Base-by-base conservation (phyloP, 441 rosid species). In the Corymbia citriodora region DNA sequence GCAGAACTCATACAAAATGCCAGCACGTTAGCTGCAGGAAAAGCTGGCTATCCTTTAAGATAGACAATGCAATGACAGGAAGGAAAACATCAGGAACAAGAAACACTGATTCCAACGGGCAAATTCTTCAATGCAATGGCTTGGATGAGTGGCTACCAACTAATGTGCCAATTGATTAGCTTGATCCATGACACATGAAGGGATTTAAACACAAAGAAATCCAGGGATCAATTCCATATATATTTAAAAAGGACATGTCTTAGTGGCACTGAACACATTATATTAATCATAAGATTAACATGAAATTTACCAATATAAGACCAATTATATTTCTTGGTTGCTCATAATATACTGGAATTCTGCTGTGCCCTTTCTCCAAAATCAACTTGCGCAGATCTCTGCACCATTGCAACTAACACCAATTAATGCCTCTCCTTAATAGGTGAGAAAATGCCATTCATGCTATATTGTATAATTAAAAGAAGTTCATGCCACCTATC, bases 271-370 rank as follows among this genome's bases (percentile, higher is more conserved):
- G 52, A 19, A 74, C 52, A 74, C 85, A 40, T 3, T 40, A 74
- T 74, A 40, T 74, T 70, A 15, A 82, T 55, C 85, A 7, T 65
- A 45, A 49, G 83, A 81, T 50, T 23, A 50, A 25, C 52, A 10
- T 9, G 74, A 45, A 55, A 85, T 21, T 81, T 89, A 88, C 92
- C 90, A 89, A 72, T 36, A 92, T 25, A 65, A 92, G 91, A 83
- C 93, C 93, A 82, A 92, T 91, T 87, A 92, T 90, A 90, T 92
- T 59, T 70, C 79, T 90, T 19, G 91, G 93, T 31, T 68, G 90
- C 89, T 91, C 90, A 87, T 91, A 89, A 89, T 91, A 92, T 49
- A 92, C 92, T 15, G 93, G 93, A 57, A 92, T 89, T 89, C 92
- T 91, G 90, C 93, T 92, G 65, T 59, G 17, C 40, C 93, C 93